A percentile compares a stretch with the other conserved stretches of the same genome.
Conservation (phyloP, 768 basidiomycete species). For the Boletus bicolor region DNA sequence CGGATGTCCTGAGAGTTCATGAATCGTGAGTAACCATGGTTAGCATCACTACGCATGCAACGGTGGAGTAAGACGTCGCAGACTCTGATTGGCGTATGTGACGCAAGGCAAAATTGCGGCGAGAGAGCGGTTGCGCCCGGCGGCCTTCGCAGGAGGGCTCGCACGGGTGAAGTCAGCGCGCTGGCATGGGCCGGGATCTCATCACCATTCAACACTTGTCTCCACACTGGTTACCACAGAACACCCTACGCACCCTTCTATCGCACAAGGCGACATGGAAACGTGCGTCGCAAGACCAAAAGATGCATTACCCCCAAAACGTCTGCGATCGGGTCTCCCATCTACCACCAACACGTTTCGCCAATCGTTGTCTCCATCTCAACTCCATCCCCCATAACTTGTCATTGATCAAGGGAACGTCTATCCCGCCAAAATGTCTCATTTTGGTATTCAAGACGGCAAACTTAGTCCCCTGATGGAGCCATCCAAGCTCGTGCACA, state of each 20-base stretch:
- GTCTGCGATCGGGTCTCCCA: too few relatives aligned
- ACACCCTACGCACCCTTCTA: neutral
- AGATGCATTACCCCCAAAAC: too few relatives aligned
- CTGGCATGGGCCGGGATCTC: neutral
- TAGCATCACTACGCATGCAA: neutral
- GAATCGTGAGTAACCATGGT: neutral
- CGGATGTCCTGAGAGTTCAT: neutral
- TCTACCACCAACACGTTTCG: neutral
- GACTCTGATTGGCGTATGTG: neutral
- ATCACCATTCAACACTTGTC: neutral
- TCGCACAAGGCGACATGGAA: neutral
- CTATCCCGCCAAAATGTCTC: neutral
- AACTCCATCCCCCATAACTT: neutral
- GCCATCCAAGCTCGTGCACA: too few relatives aligned
- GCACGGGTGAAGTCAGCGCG: neutral
- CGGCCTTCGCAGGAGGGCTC: neutral
- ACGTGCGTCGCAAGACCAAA: too few relatives aligned
- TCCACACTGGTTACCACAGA: neutral
- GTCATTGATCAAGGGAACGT: neutral
- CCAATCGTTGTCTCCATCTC: neutral
- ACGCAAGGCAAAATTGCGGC: neutral
- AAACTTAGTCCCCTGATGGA: too few relatives aligned
- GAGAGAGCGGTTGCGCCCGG: neutral
- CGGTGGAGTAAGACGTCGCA: neutral
- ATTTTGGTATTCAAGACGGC: too few relatives aligned